Conservation (phyloP, 2,329 filamentous ascomycete species). For the Immersiporthe knoxdaviesiana region DNA sequence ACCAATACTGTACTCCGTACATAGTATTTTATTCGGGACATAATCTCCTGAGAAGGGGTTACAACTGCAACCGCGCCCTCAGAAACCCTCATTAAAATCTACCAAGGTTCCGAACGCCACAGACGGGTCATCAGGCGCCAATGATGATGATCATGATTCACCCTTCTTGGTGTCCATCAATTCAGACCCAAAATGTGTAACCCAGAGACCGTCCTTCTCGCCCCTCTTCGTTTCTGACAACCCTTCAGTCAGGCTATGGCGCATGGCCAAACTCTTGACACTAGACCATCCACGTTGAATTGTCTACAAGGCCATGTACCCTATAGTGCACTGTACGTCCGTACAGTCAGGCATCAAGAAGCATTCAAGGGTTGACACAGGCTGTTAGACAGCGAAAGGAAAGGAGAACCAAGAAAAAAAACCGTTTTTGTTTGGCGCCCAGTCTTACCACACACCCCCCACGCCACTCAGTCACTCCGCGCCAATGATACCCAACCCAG, state of each 20-base stretch:
- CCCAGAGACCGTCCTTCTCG: not conserved
- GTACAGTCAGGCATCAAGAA: not conserved
- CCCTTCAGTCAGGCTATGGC: not conserved
- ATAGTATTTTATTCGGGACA: not conserved
- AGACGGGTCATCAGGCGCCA: not conserved
- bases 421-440: not conserved
- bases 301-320: not conserved
- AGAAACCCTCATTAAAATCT: not conserved
- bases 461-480: not conserved
- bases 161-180: not conserved
- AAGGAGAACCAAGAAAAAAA: too few species aligned
- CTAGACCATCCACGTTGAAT: not conserved
- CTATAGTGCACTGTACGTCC: not conserved
- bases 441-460: not conserved
- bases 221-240: not conserved
- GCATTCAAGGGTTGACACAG: not conserved
- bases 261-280: not conserved
- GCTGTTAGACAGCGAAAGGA: not conserved
- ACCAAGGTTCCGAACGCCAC: conserved; percentile 2
- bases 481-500: not conserved
- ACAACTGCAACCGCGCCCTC: not conserved
- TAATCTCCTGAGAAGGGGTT: not conserved
- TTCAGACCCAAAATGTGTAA: not conserved
- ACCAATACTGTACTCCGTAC: too few species aligned
- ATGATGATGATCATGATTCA: not conserved